Conservation (phyloP, 208 protist species). For the Phytomonas sp. region DNA sequence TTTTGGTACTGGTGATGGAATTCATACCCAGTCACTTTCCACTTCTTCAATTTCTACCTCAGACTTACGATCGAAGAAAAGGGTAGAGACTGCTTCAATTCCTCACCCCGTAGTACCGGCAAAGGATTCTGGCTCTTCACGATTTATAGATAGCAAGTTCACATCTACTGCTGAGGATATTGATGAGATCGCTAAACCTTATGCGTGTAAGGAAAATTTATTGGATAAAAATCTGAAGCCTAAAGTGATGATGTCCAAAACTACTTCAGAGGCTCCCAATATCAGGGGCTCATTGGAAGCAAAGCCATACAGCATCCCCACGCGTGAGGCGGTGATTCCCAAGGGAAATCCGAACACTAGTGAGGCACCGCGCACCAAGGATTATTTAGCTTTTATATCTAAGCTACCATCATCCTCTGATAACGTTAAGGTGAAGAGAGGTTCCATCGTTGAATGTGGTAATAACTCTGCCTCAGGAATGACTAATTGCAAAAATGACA, state of each 20-base stretch:
- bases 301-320: not conserved
- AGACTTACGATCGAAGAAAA: not conserved
- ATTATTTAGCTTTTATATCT: not conserved
- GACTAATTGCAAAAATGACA: no score
- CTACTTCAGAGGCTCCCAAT: not conserved
- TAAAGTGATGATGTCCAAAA: not conserved
- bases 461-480: not conserved
- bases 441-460: not conserved
- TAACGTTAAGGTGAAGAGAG: not conserved
- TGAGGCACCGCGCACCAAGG: not conserved
- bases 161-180: not conserved
- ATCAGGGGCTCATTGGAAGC: not conserved
- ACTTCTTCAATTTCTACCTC: not conserved
- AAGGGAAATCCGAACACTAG: not conserved
- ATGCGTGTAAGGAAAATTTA: not conserved
- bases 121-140: not conserved
- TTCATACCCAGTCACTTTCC: not conserved
- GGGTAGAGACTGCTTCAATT: not conserved
- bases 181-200: not conserved
- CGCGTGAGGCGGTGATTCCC: no score
- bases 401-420: not conserved
- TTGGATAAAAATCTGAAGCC: not conserved
- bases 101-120: not conserved
- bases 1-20: not conserved
- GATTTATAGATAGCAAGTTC: not conserved